Evolutionary conservation across 2,329 filamentous ascomycete genomes (phyloP).

Genomic region (Cercospora sp.): DNA sequence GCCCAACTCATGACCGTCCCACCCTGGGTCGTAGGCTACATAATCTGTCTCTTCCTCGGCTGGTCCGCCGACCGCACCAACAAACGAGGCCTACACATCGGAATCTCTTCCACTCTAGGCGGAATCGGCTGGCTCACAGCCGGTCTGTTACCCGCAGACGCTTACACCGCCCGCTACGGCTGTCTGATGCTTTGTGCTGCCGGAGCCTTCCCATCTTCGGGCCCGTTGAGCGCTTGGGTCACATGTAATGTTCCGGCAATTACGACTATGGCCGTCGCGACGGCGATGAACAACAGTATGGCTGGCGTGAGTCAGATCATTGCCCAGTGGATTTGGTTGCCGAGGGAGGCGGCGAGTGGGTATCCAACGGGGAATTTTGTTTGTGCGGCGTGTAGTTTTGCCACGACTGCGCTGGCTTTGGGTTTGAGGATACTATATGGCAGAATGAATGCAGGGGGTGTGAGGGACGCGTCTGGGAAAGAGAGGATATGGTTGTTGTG

Average conservation of each 20-base stretch:
- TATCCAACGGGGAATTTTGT: conserved; percentile 46
- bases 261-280: conserved; percentile 42
- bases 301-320: conserved; percentile 44
- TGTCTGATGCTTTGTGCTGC: conserved; percentile 42
- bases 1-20: conserved; percentile 46
- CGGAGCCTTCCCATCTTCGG: conserved; percentile 42
- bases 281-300: conserved; percentile 43
- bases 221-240: conserved; percentile 43
- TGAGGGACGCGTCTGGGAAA: conserved; percentile 29
- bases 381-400: conserved; percentile 44
- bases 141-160: conserved; percentile 30
- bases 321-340: conserved; percentile 45
- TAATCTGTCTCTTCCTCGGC: conserved; percentile 34
- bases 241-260: conserved; percentile 44
- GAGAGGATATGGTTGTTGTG: conserved; percentile 31
- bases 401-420: conserved; percentile 32
- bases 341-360: conserved; percentile 33
- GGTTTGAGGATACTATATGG: conserved; percentile 35
- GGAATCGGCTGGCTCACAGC: conserved; percentile 32
- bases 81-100: conserved; percentile 31
- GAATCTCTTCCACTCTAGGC: conserved; percentile 27
- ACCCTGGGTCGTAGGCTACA: conserved; percentile 39
- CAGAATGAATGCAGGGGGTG: conserved; percentile 31
- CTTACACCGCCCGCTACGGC: conserved; percentile 38
- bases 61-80: conserved; percentile 32